Percentiles rank a stretch among this genome's conserved stretches.
Conservation (phyloP, 2,329 filamentous ascomycete genomes). For the Reticulascus tulasneorum region DNA sequence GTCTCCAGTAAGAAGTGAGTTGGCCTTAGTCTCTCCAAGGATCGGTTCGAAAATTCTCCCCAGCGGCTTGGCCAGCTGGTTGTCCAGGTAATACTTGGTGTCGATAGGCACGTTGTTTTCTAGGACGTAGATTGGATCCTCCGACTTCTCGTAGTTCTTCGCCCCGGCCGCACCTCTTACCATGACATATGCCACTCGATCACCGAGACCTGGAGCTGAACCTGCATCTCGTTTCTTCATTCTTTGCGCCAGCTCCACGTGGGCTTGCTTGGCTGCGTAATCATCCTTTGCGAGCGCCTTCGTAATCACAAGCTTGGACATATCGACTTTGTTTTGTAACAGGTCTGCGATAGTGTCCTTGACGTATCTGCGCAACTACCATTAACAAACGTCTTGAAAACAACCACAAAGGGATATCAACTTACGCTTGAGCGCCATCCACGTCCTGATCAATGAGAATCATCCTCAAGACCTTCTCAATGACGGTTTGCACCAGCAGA, state of each 20-base stretch:
- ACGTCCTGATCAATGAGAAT: constrained; percentile 92
- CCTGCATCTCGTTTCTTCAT: constrained; percentile 97
- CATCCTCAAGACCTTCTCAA: constrained; percentile 94
- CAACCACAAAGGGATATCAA: constrained; percentile 17
- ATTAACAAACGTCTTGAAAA: constrained; percentile 14
- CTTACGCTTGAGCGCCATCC: constrained; percentile 87
- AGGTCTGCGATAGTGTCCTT: constrained; percentile 94
- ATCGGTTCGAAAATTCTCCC: constrained; percentile 97
- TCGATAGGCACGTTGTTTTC: constrained; percentile 98
- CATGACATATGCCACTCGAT: constrained; percentile 98
- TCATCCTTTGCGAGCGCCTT: constrained; percentile 90
- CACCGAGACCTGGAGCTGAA: constrained; percentile 86
- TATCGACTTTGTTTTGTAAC: constrained; percentile 95
- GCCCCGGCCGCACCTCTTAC: constrained; percentile 83
- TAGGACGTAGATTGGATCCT: constrained; percentile 94
- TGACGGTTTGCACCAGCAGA: constrained; percentile 89
- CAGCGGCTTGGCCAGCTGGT: constrained; percentile 92
- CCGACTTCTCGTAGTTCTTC: constrained; percentile 95
- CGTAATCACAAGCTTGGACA: constrained; percentile 98
- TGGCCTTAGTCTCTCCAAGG: constrained; percentile 86
- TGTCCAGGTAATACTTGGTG: constrained; percentile 97
- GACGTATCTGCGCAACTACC: constrained; percentile 71
- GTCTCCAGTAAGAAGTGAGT: constrained; percentile 80
- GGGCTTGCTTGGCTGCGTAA: constrained; percentile 90
- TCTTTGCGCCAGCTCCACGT: constrained; percentile 89